Percentiles rank a stretch among this genome's conserved stretches.
Conservation (phyloP, 805 yeast genomes). For the Huiozyma sinensis region DNA sequence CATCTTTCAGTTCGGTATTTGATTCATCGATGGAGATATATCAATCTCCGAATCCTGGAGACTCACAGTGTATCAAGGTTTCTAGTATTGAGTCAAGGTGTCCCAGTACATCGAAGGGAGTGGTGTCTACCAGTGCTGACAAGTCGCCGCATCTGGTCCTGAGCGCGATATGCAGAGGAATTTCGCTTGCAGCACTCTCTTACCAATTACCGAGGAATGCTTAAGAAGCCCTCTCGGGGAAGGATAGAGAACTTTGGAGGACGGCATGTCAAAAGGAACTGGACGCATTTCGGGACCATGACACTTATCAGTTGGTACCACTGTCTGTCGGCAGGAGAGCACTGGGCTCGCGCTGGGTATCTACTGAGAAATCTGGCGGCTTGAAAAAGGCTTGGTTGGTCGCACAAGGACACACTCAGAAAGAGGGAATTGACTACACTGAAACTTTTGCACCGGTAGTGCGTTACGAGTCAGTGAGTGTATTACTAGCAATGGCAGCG, state of each 20-base stretch:
- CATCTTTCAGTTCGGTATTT: background rate
- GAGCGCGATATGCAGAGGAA: background rate
- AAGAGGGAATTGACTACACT: slow-evolving; percentile 17
- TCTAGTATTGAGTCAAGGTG: background rate
- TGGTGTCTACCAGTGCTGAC: background rate
- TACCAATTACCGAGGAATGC: background rate
- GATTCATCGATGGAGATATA: background rate
- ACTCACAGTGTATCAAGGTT: background rate
- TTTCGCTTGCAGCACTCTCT: background rate
- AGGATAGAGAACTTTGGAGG: background rate
- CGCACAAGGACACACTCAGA: slow-evolving; percentile 18
- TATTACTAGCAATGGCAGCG: slow-evolving; percentile 5
- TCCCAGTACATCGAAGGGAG: background rate
- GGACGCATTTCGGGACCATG: slow-evolving; percentile 3
- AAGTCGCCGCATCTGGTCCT: background rate
- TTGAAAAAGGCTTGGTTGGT: slow-evolving; percentile 18
- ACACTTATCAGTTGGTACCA: slow-evolving; percentile 5
- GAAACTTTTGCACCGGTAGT: slow-evolving; percentile 24
- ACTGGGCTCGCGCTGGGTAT: slow-evolving; percentile 13
- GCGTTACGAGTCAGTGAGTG: slow-evolving; percentile 11
- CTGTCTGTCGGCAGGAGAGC: slow-evolving; percentile 4
- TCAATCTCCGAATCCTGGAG: background rate
- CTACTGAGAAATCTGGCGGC: slow-evolving; percentile 8
- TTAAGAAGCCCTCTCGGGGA: background rate
- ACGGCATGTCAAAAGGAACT: slow-evolving; percentile 4